Evolutionary conservation across 192 early-diverging fungal species (phyloP).

Genomic region (Cetraspora pellucida): DNA sequence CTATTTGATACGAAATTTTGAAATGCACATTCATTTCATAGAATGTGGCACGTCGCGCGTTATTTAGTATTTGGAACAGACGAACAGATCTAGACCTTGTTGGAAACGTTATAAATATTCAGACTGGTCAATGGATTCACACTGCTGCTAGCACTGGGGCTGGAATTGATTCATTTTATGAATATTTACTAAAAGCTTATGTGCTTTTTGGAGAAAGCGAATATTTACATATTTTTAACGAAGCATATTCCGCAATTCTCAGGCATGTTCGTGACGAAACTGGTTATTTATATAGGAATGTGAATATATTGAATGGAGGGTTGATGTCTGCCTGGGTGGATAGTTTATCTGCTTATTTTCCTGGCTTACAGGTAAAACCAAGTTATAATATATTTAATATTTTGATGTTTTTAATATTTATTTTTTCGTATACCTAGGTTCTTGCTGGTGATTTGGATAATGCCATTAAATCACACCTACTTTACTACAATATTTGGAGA

Average conservation of each 20-base stretch:
- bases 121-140: conserved; percentile 72
- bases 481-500: conserved; percentile 88
- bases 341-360: conserved; percentile 88
- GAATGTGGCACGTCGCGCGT: conserved; percentile 64
- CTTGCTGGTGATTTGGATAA: conserved; percentile 82
- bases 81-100: conserved; percentile 76
- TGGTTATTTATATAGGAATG: conserved; percentile 85
- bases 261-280: conserved; percentile 64
- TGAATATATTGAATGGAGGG: conserved; percentile 74
- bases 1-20: too few species aligned
- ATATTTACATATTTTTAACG: conserved; percentile 76
- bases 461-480: conserved; percentile 81
- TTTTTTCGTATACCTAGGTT: conserved; percentile 49
- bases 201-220: conserved; percentile 83
- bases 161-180: conserved; percentile 90
- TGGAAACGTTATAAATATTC: conserved; percentile 81
- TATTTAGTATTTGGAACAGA: conserved; percentile 76
- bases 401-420: background rate
- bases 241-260: conserved; percentile 70
- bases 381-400: background rate
- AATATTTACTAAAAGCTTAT: conserved; percentile 90
- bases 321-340: conserved; percentile 81
- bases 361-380: conserved; percentile 78
- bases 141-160: conserved; percentile 78
- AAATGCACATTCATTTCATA: conserved; percentile 7